A percentile compares a stretch with the other conserved stretches of the same genome.
These are phyloP conservation scores for Scheffersomyces stipitis DNA, from an alignment of 805 yeast genomes.

Conservation along the genomic window DNA sequence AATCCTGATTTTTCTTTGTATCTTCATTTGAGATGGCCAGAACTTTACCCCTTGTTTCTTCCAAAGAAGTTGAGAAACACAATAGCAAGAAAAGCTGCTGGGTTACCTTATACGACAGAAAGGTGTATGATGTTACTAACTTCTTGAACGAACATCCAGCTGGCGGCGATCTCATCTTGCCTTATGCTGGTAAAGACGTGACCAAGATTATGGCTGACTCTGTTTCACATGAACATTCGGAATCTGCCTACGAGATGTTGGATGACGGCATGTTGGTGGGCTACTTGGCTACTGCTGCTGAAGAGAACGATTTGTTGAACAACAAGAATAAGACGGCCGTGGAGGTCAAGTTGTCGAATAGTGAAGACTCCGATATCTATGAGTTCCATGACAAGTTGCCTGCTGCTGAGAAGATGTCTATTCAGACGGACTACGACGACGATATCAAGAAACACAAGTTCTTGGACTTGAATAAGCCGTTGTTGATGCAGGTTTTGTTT, in stretches of 20 bases:
- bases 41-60: slow-evolving; percentile 61
- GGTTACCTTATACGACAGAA: slow-evolving; percentile 79
- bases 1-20: no score
- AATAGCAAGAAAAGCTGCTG: slow-evolving; percentile 59
- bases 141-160: slow-evolving; percentile 75
- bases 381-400: slow-evolving; percentile 65
- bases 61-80: slow-evolving; percentile 53
- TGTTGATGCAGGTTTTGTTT: slow-evolving; percentile 74
- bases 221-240: slow-evolving; percentile 75
- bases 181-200: slow-evolving; percentile 59
- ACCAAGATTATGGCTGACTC: slow-evolving; percentile 78
- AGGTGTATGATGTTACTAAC: slow-evolving; percentile 78
- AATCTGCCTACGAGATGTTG: slow-evolving; percentile 81
- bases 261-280: slow-evolving; percentile 81
- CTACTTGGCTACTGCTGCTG: slow-evolving; percentile 76
- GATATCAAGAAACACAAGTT: slow-evolving; percentile 81
- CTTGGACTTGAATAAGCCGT: slow-evolving; percentile 79
- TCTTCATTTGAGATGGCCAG: slow-evolving; percentile 3
- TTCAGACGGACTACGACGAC: slow-evolving; percentile 72
- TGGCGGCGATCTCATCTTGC: slow-evolving; percentile 57
- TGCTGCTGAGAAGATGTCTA: slow-evolving; percentile 65
- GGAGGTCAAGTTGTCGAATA: slow-evolving; percentile 47
- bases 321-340: slow-evolving; percentile 59
- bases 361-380: slow-evolving; percentile 27
- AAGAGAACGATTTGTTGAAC: slow-evolving; percentile 66